Percentiles rank a stretch among this genome's conserved stretches.
Conservation (phyloP, 345 rosid genomes). For the Hibiscus trionum region DNA sequence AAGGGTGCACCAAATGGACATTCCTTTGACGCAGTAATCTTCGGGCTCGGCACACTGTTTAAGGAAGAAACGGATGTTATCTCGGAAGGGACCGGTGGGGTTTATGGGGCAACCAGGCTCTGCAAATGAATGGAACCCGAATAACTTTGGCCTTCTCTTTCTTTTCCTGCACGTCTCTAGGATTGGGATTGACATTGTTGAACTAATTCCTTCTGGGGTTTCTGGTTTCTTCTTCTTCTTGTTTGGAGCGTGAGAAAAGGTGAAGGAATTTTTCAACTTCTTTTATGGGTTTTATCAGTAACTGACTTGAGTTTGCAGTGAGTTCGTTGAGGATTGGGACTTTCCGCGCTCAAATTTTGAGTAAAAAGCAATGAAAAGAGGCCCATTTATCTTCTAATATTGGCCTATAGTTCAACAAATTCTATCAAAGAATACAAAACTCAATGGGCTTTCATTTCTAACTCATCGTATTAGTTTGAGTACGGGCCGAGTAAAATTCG, state of each 20-base stretch:
- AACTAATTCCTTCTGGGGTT: neutral
- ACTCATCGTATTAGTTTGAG: too few relatives aligned
- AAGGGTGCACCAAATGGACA: slow-evolving; percentile 63
- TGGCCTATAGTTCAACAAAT: too few relatives aligned
- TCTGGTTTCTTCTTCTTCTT: neutral
- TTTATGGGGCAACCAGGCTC: slow-evolving; percentile 37
- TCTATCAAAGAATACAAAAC: too few relatives aligned
- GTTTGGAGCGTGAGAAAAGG: neutral
- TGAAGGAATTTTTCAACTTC: neutral
- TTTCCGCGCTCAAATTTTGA: too few relatives aligned
- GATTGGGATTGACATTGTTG: slow-evolving; percentile 44
- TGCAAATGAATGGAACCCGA: slow-evolving; percentile 34
- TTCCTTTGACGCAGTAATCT: slow-evolving; percentile 42
- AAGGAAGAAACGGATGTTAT: slow-evolving; percentile 48
- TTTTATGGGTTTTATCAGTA: too few relatives aligned
- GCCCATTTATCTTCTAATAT: too few relatives aligned
- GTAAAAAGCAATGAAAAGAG: too few relatives aligned
- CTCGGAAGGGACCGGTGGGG: slow-evolving; percentile 44
- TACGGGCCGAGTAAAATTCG: too few relatives aligned
- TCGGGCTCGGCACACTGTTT: slow-evolving; percentile 38
- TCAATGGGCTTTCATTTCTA: too few relatives aligned
- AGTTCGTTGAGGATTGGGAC: too few relatives aligned
- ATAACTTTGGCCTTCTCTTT: slow-evolving; percentile 45
- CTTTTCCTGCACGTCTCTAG: slow-evolving; percentile 58
- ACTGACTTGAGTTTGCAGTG: too few relatives aligned